These are phyloP conservation scores for Russula dissimulans DNA, from an alignment of 768 basidiomycete genomes.

Conservation along the genomic window DNA sequence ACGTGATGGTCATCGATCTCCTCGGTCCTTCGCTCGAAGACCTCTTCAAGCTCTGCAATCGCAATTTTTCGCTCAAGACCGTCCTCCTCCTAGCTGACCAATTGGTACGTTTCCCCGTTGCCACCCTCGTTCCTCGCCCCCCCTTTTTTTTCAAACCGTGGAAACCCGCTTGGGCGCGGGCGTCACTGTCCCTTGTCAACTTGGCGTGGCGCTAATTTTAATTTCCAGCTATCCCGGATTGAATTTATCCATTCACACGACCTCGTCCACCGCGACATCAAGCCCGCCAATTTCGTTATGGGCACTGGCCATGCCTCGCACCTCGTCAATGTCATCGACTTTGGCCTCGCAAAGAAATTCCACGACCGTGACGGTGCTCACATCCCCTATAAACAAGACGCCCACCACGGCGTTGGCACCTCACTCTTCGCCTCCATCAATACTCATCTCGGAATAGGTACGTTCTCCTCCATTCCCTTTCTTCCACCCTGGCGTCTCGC, in stretches of 20 bases:
- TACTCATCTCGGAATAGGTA: constrained; percentile 69
- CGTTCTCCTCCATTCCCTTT: constrained; percentile 21
- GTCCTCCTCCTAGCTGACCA: constrained; percentile 92
- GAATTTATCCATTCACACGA: constrained; percentile 95
- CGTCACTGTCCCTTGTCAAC: not conserved
- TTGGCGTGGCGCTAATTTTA: constrained; percentile 13
- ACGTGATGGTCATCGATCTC: constrained; percentile 96
- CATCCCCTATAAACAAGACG: constrained; percentile 64
- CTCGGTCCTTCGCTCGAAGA: constrained; percentile 86
- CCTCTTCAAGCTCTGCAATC: constrained; percentile 82
- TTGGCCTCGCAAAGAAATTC: constrained; percentile 75
- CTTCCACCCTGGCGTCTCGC: not conserved
- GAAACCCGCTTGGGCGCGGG: not conserved
- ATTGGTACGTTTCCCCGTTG: constrained; percentile 46
- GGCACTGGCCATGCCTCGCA: constrained; percentile 59
- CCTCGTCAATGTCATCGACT: constrained; percentile 88
- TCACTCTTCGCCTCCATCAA: constrained; percentile 67
- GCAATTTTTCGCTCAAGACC: constrained; percentile 90
- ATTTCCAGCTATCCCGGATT: constrained; percentile 74
- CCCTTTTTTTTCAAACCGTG: not conserved
- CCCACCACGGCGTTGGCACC: constrained; percentile 73
- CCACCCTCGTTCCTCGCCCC: not conserved
- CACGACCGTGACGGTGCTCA: constrained; percentile 60
- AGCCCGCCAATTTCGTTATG: constrained; percentile 99
- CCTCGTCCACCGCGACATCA: constrained; percentile 94